Evolutionary conservation across 1,284 basidiomycete species (phyloP), one percentile per base, ranked within the genome.

Genomic region (Cutaneotrichosporon spelunceum): DNA sequence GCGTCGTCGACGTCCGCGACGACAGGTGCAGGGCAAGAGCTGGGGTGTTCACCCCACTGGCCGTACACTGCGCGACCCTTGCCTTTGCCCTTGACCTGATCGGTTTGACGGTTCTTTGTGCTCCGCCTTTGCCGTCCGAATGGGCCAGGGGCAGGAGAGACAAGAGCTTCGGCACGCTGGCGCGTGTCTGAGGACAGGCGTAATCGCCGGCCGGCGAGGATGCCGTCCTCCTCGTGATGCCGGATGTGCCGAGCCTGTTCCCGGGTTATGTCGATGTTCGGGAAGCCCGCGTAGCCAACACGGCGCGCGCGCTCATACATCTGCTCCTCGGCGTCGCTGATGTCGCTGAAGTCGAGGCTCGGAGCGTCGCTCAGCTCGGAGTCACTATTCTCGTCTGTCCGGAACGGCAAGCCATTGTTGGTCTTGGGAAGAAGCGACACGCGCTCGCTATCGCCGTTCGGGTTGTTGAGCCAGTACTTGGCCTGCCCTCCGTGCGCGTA

Each of bases 231-330:
- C 36, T 79, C 77, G 39, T 76, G 72, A 60, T 75, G 66, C 61
- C 64, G 61, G 53, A 68, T 66, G 3, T 71, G 68, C 47, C 63
- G 70, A 27, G 67, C 72, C 42, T 73, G 71, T 61, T 80, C 79
- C 44, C 65, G 85, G 73, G 87, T 91, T 39, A 91, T 87, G 71
- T 94, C 93, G 62, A 94, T 87, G 66, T 87, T 88, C 0, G 91
- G 91, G 74, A 95, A 96, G 68, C 89, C 87, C 72, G 93, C 93
- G 79, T 97, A 93, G 10, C 95, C 96, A 70, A 95, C 84, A 81
- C 74, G 90, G 86, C 77, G 93, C 86, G 62, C 80, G 81, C 44
- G 83, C 79, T 68, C 88, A 83, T 61, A 88, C n/a, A 86, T 59
- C 13, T 72, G 70, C 81, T 73, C 84, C 63, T 86, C 86, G 19